Conservation (phyloP, 495 filamentous ascomycete genomes). For the Hyaloscypha variabilis region DNA sequence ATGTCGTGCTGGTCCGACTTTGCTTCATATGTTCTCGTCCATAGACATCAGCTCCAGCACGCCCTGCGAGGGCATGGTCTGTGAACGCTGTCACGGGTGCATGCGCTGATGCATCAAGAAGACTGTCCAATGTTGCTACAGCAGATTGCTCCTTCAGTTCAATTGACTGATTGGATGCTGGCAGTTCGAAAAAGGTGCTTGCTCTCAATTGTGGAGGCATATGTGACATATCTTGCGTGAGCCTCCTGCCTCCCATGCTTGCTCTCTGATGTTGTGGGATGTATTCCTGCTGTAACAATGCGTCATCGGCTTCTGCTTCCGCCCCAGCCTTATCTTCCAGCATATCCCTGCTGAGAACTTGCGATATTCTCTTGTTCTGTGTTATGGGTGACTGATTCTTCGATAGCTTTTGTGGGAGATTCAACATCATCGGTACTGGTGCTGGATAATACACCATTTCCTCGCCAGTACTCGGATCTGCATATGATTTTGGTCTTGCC, state of each 20-base stretch:
- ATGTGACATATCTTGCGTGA: slow-evolving; percentile 34
- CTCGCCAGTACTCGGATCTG: slow-evolving; percentile 66
- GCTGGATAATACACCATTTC: slow-evolving; percentile 95
- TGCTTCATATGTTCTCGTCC: slow-evolving; percentile 33
- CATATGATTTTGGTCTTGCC: slow-evolving; percentile 59
- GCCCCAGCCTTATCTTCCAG: slow-evolving; percentile 25
- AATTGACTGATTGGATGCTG: slow-evolving; percentile 53
- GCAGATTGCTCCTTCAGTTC: slow-evolving; percentile 80
- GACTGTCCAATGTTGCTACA: slow-evolving; percentile 86
- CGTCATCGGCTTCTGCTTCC: slow-evolving; percentile 20
- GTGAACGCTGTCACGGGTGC: slow-evolving; percentile 96
- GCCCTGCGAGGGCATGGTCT: slow-evolving; percentile 85
- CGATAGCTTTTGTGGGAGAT: slow-evolving; percentile 86
- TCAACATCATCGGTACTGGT: slow-evolving; percentile 90
- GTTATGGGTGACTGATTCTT: slow-evolving; percentile 62
- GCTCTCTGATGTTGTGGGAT: slow-evolving; percentile 34
- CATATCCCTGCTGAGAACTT: slow-evolving; percentile 50
- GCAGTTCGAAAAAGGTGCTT: slow-evolving; percentile 85
- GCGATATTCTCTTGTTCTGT: slow-evolving; percentile 70
- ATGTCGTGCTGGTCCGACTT: slow-evolving; percentile 21
- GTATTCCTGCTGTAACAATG: slow-evolving; percentile 24
- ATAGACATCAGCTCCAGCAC: slow-evolving; percentile 68
- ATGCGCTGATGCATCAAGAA: slow-evolving; percentile 89
- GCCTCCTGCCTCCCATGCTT: slow-evolving; percentile 33
- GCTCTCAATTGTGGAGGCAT: slow-evolving; percentile 90